phyloP scores from a whole-genome alignment of 768 basidiomycete genomes.

The Mycena vulgaris region DNA sequence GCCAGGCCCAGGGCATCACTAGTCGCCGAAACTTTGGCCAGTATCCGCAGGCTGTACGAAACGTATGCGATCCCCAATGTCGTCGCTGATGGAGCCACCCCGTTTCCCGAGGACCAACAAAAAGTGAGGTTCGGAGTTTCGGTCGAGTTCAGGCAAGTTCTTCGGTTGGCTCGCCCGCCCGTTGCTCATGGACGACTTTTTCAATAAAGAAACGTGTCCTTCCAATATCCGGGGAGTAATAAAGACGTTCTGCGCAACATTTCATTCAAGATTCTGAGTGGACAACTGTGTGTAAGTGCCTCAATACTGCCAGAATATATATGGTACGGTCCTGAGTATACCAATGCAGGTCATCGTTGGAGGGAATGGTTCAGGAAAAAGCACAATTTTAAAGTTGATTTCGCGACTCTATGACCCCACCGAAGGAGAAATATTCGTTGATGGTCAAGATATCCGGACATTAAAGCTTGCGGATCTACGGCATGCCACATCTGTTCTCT shows the following conservation, averaged over 20 bases:
- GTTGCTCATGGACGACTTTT: constrained; percentile 26
- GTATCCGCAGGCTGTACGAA: constrained; percentile 76
- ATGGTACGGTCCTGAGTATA: no score
- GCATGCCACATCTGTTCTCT: constrained; percentile 78
- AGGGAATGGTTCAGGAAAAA: constrained; percentile 85
- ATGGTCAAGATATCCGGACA: constrained; percentile 72
- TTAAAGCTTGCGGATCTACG: constrained; percentile 76
- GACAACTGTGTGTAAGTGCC: constrained; percentile 82
- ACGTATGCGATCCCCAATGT: constrained; percentile 72
- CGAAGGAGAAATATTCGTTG: constrained; percentile 78
- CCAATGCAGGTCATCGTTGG: constrained; percentile 80
- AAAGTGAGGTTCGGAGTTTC: constrained; percentile 64
- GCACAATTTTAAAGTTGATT: constrained; percentile 83
- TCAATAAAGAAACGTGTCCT: constrained; percentile 73
- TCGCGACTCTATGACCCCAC: constrained; percentile 78
- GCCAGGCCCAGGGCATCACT: no score
- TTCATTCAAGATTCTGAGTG: constrained; percentile 78
- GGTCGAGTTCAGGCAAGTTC: constrained; percentile 69
- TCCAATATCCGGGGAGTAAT: constrained; percentile 73
- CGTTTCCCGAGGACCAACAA: constrained; percentile 67
- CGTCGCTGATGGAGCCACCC: constrained; percentile 65
- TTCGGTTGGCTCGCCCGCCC: constrained; percentile 19
- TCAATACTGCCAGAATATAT: neutral
- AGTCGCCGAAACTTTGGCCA: constrained; percentile 67
- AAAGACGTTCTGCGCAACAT: constrained; percentile 69